phyloP scores from a whole-genome alignment of 1,284 basidiomycete genomes.

The Anthracocystis walkeri region DNA sequence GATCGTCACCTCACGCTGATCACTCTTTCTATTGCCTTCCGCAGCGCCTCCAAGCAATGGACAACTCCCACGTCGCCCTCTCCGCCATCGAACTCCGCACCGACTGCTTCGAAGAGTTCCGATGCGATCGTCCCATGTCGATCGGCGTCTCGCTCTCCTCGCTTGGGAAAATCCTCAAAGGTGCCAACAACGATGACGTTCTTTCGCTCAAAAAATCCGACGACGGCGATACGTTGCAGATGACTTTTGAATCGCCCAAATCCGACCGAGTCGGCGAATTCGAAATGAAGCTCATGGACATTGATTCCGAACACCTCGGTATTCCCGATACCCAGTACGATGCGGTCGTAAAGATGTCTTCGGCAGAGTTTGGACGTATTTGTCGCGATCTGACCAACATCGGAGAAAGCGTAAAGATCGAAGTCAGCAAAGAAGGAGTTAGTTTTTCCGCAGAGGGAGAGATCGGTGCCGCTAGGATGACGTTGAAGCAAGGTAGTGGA shows the following conservation, averaged over 20 bases:
- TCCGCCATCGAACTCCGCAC: conserved; percentile 80
- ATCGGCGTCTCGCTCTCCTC: conserved; percentile 76
- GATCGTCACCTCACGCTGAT: no score
- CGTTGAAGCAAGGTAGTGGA: conserved; percentile 79
- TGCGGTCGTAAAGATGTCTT: conserved; percentile 88
- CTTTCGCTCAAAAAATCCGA: conserved; percentile 92
- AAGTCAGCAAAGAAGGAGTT: conserved; percentile 95
- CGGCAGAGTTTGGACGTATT: conserved; percentile 89
- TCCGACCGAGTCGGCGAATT: conserved; percentile 96
- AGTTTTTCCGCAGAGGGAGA: conserved; percentile 95
- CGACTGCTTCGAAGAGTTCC: conserved; percentile 73
- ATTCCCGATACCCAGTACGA: conserved; percentile 99
- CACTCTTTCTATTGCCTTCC: not conserved
- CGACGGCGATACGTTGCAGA: conserved; percentile 87
- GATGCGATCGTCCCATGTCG: conserved; percentile 96
- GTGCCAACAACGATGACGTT: conserved; percentile 95
- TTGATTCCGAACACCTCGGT: conserved; percentile 89
- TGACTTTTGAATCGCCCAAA: conserved; percentile 91
- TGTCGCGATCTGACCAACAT: conserved; percentile 91
- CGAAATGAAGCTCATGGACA: conserved; percentile 99
- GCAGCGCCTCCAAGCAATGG: conserved; percentile 86
- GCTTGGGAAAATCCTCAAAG: conserved; percentile 95
- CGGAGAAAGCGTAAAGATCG: conserved; percentile 94
- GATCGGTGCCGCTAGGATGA: conserved; percentile 88
- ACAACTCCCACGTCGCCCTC: conserved; percentile 98